These are phyloP conservation scores for Acanthamoeba quina DNA, from an alignment of 208 protist genomes.

Conservation along the genomic window DNA sequence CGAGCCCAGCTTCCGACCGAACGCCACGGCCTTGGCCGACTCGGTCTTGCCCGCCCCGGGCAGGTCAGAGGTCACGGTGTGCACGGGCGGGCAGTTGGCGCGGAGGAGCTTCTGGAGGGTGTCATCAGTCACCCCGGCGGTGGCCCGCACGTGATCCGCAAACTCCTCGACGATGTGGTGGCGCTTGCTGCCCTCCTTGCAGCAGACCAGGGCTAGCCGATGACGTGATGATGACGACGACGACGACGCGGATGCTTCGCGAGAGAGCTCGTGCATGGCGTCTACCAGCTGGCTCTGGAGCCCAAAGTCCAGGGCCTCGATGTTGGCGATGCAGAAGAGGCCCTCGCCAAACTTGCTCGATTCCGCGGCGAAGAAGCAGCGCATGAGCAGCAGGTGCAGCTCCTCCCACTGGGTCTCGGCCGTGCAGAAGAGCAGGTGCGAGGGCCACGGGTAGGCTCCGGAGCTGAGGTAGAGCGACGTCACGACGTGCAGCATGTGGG, in stretches of 20 bases:
- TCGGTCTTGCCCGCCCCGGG: conserved; percentile 6
- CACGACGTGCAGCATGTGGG: not conserved
- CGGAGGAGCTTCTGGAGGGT: conserved; percentile 5
- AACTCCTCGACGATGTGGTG: conserved; percentile 6
- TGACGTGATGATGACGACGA: not conserved
- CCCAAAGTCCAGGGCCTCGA: conserved; percentile 7
- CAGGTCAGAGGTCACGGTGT: not conserved
- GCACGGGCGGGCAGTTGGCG: not conserved
- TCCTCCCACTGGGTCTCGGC: conserved; percentile 34
- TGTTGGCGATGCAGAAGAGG: conserved; percentile 13
- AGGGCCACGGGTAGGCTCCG: not conserved
- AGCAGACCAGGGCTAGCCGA: not conserved
- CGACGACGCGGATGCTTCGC: not conserved
- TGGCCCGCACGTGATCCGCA: not conserved
- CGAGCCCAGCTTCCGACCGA: not conserved
- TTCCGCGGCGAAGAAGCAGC: conserved; percentile 14
- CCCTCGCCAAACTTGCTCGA: not conserved
- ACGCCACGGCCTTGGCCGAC: not conserved
- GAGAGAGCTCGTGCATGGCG: not conserved
- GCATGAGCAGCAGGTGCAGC: conserved; percentile 17
- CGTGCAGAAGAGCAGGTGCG: conserved; percentile 25
- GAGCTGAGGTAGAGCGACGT: not conserved
- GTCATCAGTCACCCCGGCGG: not conserved
- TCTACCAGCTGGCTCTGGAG: conserved; percentile 24
- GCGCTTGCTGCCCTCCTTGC: conserved; percentile 4